Base-by-base conservation (phyloP, 225 moss, liverwort and hornwort genomes). In the Antitrichia curtipendula region DNA sequence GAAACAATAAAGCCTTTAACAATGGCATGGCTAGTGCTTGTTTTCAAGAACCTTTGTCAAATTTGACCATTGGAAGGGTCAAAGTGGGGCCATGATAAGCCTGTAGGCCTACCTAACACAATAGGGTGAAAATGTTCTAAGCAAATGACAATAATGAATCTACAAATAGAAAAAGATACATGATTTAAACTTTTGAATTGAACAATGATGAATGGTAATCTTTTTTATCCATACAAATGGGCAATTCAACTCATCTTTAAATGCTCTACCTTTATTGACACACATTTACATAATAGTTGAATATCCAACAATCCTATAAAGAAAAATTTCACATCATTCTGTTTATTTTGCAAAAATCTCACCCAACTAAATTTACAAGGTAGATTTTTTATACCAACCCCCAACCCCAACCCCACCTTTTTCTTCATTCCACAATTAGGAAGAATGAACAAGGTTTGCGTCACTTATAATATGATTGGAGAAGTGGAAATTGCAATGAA, bases 71-170 rank as follows among this genome's bases (percentile, higher is more conserved):
- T 45, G 3, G 5, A 1, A 27, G 27, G 9, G 3, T 1, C 3
- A 71, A 9, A 3, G 28, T 43, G 1, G 3, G 2, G 27, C 16
- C 9, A 27, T 27, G 1, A 16, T 71, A 43, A 43, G 28, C 9
- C 4, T 40, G 0, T 1, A 0, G 1, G 3, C 1, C 3, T 38
- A 7, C 0, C 4, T 20, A 22, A 68, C 2, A 6, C 4, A 68
- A 1, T 38, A 69, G 14, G 25, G 1, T 71, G 3, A 1, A 3
- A 27, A 43, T 71, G 5, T 1, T 70, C 9, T 27, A 15, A 71
- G 3, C 16, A 28, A 72, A 45, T 72, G 45, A 45, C 9, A 45
- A 28, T 72, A 27, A 10, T 72, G 17, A 28, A 1, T 6, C 17
- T 45, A 28, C n/a, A n/a, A n/a, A n/a, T n/a, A n/a, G n/a, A 45